Conservation (phyloP, 2,329 filamentous ascomycete species). For the Fusarium subglutinans region DNA sequence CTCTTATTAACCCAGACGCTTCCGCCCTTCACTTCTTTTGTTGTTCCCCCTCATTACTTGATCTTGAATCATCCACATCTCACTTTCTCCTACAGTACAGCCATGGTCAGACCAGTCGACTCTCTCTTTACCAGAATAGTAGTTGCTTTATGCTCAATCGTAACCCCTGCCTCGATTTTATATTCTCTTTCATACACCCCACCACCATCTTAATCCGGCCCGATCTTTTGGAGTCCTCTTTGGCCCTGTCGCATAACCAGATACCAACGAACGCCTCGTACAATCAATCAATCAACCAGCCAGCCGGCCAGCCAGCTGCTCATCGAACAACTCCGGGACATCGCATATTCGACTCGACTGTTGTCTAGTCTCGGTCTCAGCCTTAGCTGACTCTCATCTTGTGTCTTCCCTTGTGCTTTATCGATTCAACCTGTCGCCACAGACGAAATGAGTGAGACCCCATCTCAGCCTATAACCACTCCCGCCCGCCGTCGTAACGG, state of each 20-base stretch:
- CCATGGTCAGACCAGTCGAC: constrained; percentile 39
- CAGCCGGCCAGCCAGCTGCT: not conserved
- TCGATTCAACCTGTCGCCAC: constrained; percentile 2
- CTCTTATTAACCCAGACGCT: constrained; percentile 23
- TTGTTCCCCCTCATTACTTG: constrained; percentile 27
- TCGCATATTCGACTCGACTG: not conserved
- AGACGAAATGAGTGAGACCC: constrained; percentile 47
- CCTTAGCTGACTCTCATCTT: constrained; percentile 3
- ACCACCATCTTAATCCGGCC: constrained; percentile 29
- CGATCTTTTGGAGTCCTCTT: not conserved
- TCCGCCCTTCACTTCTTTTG: constrained; percentile 16
- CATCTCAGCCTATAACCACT: constrained; percentile 47
- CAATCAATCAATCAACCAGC: not conserved
- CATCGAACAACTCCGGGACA: not conserved
- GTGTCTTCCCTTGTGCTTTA: not conserved
- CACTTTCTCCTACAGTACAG: constrained; percentile 35
- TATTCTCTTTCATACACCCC: constrained; percentile 31
- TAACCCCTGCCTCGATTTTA: constrained; percentile 20
- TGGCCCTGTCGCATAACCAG: constrained; percentile 19
- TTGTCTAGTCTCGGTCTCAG: not conserved
- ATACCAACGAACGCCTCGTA: constrained; percentile 5
- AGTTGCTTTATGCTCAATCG: constrained; percentile 34
- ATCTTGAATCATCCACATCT: constrained; percentile 23
- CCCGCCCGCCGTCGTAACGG: constrained; percentile 51
- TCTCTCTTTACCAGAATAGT: constrained; percentile 33